phyloP scores from a whole-genome alignment of 306 rosid genomes.

The Lotus japonicus region DNA sequence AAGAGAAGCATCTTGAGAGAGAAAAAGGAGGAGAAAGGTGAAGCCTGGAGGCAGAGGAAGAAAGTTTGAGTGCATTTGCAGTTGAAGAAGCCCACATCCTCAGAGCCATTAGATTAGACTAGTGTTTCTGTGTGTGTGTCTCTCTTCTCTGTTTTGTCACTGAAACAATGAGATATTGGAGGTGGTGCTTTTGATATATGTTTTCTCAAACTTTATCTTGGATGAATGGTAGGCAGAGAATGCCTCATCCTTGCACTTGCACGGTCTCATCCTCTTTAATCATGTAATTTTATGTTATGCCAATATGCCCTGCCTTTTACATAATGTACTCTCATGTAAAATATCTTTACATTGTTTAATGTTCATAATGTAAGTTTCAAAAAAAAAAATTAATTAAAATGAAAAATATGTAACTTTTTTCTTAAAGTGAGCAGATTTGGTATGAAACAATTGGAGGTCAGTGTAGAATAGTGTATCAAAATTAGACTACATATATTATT shows the following conservation, averaged over 20 bases:
- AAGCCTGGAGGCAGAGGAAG: slow-evolving; percentile 49
- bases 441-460: too few species aligned
- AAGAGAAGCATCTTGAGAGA: slow-evolving; percentile 72
- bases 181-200: slow-evolving; percentile 5
- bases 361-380: too few species aligned
- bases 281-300: background rate
- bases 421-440: too few species aligned
- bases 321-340: too few species aligned
- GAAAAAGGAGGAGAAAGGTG: slow-evolving; percentile 55
- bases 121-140: too few species aligned
- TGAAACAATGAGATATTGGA: background rate
- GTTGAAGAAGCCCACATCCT: slow-evolving; percentile 98
- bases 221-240: slow-evolving; percentile 56
- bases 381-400: too few species aligned
- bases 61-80: slow-evolving; percentile 76
- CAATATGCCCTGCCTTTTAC: too few species aligned
- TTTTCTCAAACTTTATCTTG: slow-evolving; percentile 41
- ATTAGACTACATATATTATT: too few species aligned
- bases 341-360: too few species aligned
- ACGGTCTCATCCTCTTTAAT: background rate
- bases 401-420: too few species aligned
- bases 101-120: slow-evolving; percentile 85
- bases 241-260: slow-evolving; percentile 51
- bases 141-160: background rate
- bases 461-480: too few species aligned